Conservation (phyloP, 257 asterid genomes). For the Solanum pennellii region DNA sequence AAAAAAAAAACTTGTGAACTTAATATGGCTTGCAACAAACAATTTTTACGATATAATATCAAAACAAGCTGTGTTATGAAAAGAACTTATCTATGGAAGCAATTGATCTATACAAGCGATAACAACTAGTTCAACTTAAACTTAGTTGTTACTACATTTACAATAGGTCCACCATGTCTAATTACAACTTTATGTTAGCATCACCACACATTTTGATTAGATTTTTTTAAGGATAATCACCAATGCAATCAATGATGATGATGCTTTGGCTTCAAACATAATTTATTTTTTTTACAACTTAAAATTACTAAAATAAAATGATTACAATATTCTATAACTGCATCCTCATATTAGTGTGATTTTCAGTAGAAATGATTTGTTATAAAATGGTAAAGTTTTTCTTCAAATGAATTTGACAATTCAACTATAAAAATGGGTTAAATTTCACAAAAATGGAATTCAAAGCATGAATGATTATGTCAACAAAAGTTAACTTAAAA, state of each 20-base stretch:
- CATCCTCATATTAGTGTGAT: background rate
- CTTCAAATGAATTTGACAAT: background rate
- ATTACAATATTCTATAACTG: background rate
- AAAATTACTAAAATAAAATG: background rate
- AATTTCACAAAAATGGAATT: background rate
- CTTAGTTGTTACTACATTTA: background rate
- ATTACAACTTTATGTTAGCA: background rate
- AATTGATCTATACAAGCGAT: background rate
- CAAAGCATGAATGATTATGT: background rate
- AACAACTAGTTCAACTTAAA: background rate
- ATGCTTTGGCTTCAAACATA: background rate
- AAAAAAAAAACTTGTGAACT: background rate
- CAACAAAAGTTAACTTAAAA: background rate
- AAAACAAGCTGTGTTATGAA: background rate
- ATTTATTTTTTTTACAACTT: background rate
- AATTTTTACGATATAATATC: background rate
- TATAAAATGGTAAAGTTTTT: background rate
- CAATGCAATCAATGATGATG: background rate
- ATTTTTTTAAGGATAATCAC: background rate
- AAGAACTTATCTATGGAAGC: background rate
- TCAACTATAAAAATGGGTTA: background rate
- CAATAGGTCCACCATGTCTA: background rate
- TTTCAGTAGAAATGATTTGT: background rate
- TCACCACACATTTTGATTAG: background rate
- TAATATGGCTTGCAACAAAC: background rate